Conservation (phyloP, 805 yeast genomes). For the Saturnispora besseyi region DNA sequence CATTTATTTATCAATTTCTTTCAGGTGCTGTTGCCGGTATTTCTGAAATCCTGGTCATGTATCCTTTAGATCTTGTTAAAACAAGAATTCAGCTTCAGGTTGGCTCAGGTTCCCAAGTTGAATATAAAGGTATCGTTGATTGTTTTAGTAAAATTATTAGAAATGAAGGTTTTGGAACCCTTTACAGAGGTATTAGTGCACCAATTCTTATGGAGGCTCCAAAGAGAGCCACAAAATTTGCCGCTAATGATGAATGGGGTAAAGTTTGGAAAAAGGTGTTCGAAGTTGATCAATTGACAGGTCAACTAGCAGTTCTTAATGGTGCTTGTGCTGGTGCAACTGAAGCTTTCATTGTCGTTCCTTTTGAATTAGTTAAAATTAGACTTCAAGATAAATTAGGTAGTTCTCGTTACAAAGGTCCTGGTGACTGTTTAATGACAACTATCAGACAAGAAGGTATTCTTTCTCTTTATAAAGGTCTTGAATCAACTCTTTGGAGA, state of each 20-base stretch:
- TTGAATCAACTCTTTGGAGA: slow-evolving; percentile 97
- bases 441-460: slow-evolving; percentile 71
- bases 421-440: slow-evolving; percentile 68
- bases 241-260: slow-evolving; percentile 97
- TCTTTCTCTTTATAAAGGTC: slow-evolving; percentile 81
- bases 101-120: slow-evolving; percentile 40
- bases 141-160: slow-evolving; percentile 75
- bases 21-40: slow-evolving; percentile 96
- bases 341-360: slow-evolving; percentile 94
- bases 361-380: slow-evolving; percentile 92
- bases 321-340: slow-evolving; percentile 99
- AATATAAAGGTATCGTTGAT: slow-evolving; percentile 76
- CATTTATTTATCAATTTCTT: slow-evolving; percentile 83
- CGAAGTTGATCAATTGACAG: slow-evolving; percentile 63
- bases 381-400: slow-evolving; percentile 86
- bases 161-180: slow-evolving; percentile 74
- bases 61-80: slow-evolving; percentile 94
- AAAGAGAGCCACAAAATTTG: slow-evolving; percentile 96
- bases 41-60: slow-evolving; percentile 90
- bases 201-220: slow-evolving; percentile 99
- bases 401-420: slow-evolving; percentile 50
- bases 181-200: slow-evolving; percentile 90
- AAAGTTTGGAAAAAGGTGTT: slow-evolving; percentile 65
- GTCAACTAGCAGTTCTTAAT: slow-evolving; percentile 76
- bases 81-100: slow-evolving; percentile 91